Conservation (phyloP, 768 basidiomycete genomes). For the Russula emetica region DNA sequence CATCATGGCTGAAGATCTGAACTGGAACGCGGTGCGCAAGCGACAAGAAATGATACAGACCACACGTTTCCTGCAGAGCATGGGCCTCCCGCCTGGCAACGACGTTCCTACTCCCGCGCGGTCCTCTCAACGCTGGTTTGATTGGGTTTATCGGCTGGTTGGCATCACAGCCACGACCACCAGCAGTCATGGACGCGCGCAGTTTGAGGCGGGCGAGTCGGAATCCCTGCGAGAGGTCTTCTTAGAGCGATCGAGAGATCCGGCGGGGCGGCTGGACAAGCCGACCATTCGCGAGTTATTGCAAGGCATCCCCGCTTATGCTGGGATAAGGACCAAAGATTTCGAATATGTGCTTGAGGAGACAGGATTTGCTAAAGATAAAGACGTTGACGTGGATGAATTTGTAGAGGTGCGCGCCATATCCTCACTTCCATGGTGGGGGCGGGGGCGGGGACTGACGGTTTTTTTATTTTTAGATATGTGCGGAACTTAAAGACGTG, state of each 20-base stretch:
- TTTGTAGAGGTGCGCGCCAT: slow-evolving; percentile 70
- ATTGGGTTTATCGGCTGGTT: slow-evolving; percentile 13
- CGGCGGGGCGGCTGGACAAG: slow-evolving; percentile 38
- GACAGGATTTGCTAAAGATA: slow-evolving; percentile 58
- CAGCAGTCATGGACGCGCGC: slow-evolving; percentile 44
- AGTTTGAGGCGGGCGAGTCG: slow-evolving; percentile 51
- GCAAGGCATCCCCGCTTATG: slow-evolving; percentile 45
- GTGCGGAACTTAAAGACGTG: slow-evolving; percentile 68
- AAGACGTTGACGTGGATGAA: slow-evolving; percentile 71
- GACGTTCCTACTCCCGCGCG: background rate
- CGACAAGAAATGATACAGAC: slow-evolving; percentile 54
- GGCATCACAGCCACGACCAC: background rate
- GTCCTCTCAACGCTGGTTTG: slow-evolving; percentile 15
- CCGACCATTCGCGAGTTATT: slow-evolving; percentile 36
- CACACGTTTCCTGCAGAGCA: slow-evolving; percentile 67
- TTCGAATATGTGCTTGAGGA: slow-evolving; percentile 71
- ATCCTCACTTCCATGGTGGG: background rate
- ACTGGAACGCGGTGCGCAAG: slow-evolving; percentile 64
- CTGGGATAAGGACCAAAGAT: slow-evolving; percentile 56
- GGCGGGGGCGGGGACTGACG: background rate
- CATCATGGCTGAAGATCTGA: slow-evolving; percentile 83
- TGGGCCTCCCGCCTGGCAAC: slow-evolving; percentile 64
- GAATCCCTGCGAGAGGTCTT: slow-evolving; percentile 43
- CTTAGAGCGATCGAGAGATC: slow-evolving; percentile 30
- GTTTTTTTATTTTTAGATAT: slow-evolving; percentile 46